Evolutionary conservation across 2,329 filamentous ascomycete genomes (phyloP).

Genomic region (Thelonectria olida): DNA sequence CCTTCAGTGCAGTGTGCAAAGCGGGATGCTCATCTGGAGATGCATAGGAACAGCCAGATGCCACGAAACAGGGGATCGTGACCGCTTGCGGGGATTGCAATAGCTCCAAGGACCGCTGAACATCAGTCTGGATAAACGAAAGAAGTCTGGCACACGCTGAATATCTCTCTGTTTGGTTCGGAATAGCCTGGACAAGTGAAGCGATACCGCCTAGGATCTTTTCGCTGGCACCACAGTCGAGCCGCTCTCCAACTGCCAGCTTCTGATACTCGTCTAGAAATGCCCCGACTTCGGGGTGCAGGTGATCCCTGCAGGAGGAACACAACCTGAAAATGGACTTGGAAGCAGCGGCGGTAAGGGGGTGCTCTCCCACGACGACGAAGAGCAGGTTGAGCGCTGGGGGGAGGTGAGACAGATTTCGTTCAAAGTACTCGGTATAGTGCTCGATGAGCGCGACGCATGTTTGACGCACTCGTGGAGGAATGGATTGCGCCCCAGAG

Average conservation of each 20-base stretch:
- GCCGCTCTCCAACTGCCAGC: constrained; percentile 61
- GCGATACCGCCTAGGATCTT: constrained; percentile 78
- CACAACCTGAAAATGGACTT: constrained; percentile 79
- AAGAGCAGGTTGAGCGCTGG: constrained; percentile 80
- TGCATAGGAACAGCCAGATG: constrained; percentile 39
- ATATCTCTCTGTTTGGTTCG: constrained; percentile 66
- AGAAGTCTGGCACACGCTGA: constrained; percentile 47
- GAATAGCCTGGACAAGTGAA: constrained; percentile 77
- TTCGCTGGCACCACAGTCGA: constrained; percentile 77
- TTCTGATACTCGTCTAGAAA: constrained; percentile 77
- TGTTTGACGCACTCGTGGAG: constrained; percentile 71
- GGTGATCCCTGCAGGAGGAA: constrained; percentile 74
- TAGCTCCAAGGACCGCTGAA: constrained; percentile 35
- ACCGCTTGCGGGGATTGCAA: constrained; percentile 14
- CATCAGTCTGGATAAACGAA: constrained; percentile 68
- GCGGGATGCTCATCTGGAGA: constrained; percentile 53
- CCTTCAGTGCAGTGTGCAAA: constrained; percentile 60
- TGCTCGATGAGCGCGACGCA: constrained; percentile 76
- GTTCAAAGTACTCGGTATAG: constrained; percentile 81
- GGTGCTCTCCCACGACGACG: constrained; percentile 68
- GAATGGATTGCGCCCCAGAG: constrained; percentile 61
- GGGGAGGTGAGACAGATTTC: constrained; percentile 72
- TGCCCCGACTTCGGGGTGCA: constrained; percentile 72
- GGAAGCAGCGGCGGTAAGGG: constrained; percentile 74
- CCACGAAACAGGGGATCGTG: constrained; percentile 35